phyloP scores from a whole-genome alignment of 371 early-diverging fungal species.

The Rhizopus microsporus region DNA sequence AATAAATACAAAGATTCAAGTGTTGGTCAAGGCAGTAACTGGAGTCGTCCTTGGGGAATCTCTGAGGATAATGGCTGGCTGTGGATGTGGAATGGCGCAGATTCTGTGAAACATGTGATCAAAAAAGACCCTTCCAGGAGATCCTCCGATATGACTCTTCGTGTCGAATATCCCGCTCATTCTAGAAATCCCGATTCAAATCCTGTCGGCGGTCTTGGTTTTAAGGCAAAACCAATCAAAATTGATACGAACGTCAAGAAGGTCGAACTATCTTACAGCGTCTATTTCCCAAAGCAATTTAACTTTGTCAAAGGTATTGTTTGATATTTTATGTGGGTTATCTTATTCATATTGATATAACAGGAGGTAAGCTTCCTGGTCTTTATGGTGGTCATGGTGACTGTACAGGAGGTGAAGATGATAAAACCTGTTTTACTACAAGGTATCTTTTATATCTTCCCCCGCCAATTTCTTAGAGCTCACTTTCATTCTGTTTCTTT shows the following conservation, averaged over 20 bases:
- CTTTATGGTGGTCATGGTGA: slow-evolving; percentile 53
- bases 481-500: background rate
- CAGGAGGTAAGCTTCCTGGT: slow-evolving; percentile 60
- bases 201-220: slow-evolving; percentile 24
- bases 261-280: slow-evolving; percentile 46
- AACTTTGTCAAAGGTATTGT: slow-evolving; percentile 53
- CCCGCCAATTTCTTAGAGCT: background rate
- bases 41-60: slow-evolving; percentile 21
- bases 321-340: background rate
- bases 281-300: slow-evolving; percentile 55
- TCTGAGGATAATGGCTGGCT: slow-evolving; percentile 25
- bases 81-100: slow-evolving; percentile 24
- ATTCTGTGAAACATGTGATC: slow-evolving; percentile 9
- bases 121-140: slow-evolving; percentile 16
- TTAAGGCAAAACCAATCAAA: slow-evolving; percentile 17
- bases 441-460: slow-evolving; percentile 21
- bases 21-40: slow-evolving; percentile 12
- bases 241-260: slow-evolving; percentile 27
- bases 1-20: slow-evolving; percentile 19
- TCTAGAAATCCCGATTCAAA: slow-evolving; percentile 25
- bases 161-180: slow-evolving; percentile 16
- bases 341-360: background rate
- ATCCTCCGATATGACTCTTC: slow-evolving; percentile 15
- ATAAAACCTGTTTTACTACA: slow-evolving; percentile 61
- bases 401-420: slow-evolving; percentile 61